phyloP scores from a whole-genome alignment of 2,329 filamentous ascomycete species.

The Tolypocladium capitatum region DNA sequence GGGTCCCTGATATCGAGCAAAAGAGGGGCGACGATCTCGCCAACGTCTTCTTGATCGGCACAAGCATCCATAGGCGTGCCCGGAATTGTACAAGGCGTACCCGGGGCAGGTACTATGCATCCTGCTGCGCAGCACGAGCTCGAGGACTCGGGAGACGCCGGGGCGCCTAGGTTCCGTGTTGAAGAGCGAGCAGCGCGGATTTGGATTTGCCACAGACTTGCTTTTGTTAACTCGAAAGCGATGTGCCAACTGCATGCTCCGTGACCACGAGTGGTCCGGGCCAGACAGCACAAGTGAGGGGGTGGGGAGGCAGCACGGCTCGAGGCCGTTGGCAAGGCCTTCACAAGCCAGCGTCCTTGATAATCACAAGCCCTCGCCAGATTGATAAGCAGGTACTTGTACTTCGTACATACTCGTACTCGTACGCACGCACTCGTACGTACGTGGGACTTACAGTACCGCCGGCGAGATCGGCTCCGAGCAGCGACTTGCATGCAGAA shows the following conservation, averaged over 20 bases:
- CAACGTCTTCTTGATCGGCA: constrained; percentile 56
- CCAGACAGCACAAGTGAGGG: not conserved
- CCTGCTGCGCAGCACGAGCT: constrained; percentile 59
- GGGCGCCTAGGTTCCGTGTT: not conserved
- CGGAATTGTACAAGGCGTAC: constrained; percentile 48
- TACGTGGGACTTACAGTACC: not conserved
- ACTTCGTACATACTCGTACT: no score
- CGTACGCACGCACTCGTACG: not conserved
- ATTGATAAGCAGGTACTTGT: not conserved
- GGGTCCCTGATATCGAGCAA: constrained; percentile 55
- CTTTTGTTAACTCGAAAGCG: not conserved
- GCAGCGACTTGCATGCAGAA: not conserved
- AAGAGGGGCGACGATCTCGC: constrained; percentile 54
- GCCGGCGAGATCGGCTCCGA: not conserved
- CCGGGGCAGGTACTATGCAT: constrained; percentile 67
- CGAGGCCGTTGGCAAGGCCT: not conserved
- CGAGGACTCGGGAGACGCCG: constrained; percentile 46
- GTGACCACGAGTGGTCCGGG: no score
- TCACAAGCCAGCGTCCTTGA: not conserved
- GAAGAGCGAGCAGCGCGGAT: not conserved
- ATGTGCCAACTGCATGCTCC: no score
- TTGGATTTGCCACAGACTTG: not conserved
- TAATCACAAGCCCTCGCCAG: not conserved
- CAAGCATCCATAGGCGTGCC: constrained; percentile 43
- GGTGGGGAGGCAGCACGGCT: not conserved